Percentiles rank a stretch among this genome's conserved stretches.
phyloP scores from a whole-genome alignment of 768 basidiomycete species.

The Podaxis mareebaensis region DNA sequence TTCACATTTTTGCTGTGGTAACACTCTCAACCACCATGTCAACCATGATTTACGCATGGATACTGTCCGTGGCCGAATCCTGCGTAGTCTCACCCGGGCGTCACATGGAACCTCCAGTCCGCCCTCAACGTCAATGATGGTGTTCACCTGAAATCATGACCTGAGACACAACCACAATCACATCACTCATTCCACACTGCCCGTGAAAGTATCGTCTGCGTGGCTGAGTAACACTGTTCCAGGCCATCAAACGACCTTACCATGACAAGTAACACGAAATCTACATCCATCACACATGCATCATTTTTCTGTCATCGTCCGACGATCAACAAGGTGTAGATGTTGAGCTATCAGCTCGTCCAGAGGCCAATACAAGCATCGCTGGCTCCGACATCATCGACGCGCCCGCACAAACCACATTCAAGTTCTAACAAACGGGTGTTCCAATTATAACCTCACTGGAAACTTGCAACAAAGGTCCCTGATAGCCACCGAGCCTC shows the following conservation, averaged over 20 bases:
- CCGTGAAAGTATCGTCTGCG: background rate
- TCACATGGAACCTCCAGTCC: background rate
- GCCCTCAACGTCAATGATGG: background rate
- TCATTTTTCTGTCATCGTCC: background rate
- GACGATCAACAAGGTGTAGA: background rate
- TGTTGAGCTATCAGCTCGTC: background rate
- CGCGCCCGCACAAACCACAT: background rate
- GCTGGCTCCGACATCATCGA: constrained; percentile 11
- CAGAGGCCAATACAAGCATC: background rate
- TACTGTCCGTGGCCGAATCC: constrained; percentile 1
- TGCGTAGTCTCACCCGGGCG: background rate
- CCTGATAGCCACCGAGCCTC: background rate
- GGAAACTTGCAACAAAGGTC: background rate
- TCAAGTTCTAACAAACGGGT: background rate
- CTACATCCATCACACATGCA: background rate
- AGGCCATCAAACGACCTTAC: background rate
- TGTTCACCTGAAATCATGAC: background rate
- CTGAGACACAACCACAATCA: constrained; percentile 7
- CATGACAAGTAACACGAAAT: background rate
- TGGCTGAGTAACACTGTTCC: background rate
- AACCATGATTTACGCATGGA: background rate
- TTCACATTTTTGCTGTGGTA: constrained; percentile 1
- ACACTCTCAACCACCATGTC: background rate
- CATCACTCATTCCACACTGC: background rate
- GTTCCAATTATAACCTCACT: background rate